phyloP scores from a whole-genome alignment of 139 green algal genomes.

The Asterochloris sp. region DNA sequence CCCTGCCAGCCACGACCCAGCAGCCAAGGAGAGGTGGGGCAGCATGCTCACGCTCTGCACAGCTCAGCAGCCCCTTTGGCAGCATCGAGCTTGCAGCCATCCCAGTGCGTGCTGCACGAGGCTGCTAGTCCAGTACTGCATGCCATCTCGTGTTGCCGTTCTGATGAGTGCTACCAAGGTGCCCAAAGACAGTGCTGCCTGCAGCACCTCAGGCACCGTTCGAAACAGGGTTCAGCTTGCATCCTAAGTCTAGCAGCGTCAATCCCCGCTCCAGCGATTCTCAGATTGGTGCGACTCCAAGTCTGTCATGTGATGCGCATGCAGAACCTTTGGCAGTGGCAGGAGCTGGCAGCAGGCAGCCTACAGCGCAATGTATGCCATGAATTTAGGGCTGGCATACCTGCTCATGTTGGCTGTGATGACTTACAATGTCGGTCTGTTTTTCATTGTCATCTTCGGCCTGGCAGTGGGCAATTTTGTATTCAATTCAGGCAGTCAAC shows the following conservation, averaged over 20 bases:
- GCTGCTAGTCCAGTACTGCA: no score
- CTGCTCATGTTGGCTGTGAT: conserved; percentile 56
- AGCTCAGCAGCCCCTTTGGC: no score
- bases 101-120: no score
- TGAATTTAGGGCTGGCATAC: conserved; percentile 36
- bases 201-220: neutral
- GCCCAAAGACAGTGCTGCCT: neutral
- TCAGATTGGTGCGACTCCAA: neutral
- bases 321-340: neutral
- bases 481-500: conserved; percentile 7
- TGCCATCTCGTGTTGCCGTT: no score
- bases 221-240: neutral
- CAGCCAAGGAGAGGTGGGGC: neutral
- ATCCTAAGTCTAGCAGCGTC: neutral
- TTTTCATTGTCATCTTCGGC: conserved; percentile 32
- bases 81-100: neutral
- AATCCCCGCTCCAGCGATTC: neutral
- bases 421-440: conserved; percentile 54
- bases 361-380: conserved; percentile 35
- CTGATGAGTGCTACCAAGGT: no score
- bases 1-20: neutral
- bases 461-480: conserved; percentile 30
- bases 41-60: neutral
- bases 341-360: neutral
- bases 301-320: neutral